Percentiles rank a stretch among this genome's conserved stretches.
These are phyloP conservation scores for Capsella rubella DNA, from an alignment of 441 rosid species.

Conservation along the genomic window DNA sequence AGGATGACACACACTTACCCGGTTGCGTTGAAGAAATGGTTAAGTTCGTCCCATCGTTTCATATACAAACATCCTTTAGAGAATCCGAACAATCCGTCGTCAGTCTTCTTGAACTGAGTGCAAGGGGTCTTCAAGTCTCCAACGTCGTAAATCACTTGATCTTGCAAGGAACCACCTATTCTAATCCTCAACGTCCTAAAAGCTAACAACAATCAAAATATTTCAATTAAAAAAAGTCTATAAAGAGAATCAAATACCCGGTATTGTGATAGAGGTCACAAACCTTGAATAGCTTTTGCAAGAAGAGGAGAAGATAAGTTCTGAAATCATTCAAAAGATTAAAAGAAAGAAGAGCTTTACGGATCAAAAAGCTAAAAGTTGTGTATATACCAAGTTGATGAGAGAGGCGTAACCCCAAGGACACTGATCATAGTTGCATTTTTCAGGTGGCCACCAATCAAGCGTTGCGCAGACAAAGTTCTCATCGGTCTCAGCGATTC, in stretches of 20 bases:
- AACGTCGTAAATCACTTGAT: slow-evolving; percentile 80
- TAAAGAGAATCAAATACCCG: not conserved
- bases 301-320: slow-evolving; percentile 81
- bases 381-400: slow-evolving; percentile 64
- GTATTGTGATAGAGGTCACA: slow-evolving; percentile 30
- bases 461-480: slow-evolving; percentile 88
- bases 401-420: slow-evolving; percentile 91
- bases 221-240: not conserved
- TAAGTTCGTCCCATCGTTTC: slow-evolving; percentile 92
- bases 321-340: slow-evolving; percentile 52
- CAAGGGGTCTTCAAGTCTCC: slow-evolving; percentile 71
- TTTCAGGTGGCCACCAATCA: slow-evolving; percentile 99
- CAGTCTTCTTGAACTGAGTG: slow-evolving; percentile 68
- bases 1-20: slow-evolving; percentile 52
- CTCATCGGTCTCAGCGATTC: slow-evolving; percentile 71
- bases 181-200: slow-evolving; percentile 83
- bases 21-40: slow-evolving; percentile 60
- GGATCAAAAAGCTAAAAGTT: slow-evolving; percentile 10
- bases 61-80: slow-evolving; percentile 89
- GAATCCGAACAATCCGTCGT: slow-evolving; percentile 81
- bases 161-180: slow-evolving; percentile 96
- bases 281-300: slow-evolving; percentile 85
- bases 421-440: slow-evolving; percentile 89
- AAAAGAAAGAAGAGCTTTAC: slow-evolving; percentile 17
- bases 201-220: slow-evolving; percentile 53